Conservation (phyloP, 345 rosid genomes). For the Aegle marmelos region DNA sequence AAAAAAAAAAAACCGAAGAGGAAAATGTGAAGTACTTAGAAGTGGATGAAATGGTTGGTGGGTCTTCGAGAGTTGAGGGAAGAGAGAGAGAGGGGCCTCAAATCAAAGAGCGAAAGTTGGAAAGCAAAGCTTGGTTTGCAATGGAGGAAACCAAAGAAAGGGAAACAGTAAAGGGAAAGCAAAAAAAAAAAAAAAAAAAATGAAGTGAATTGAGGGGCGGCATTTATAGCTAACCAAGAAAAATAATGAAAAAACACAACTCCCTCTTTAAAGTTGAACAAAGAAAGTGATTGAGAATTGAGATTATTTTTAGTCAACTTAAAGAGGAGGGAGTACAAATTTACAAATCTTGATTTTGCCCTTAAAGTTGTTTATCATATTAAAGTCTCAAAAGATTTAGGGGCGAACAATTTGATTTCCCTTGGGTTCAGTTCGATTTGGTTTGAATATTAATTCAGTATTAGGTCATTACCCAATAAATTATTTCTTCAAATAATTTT, state of each 20-base stretch:
- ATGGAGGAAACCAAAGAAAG: constrained; percentile 71
- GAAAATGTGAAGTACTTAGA: constrained; percentile 5
- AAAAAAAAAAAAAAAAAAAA: constrained; percentile 17
- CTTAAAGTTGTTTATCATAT: too few species aligned
- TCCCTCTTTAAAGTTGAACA: background rate
- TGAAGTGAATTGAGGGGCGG: constrained; percentile 21
- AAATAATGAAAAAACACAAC: background rate
- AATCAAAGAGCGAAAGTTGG: constrained; percentile 35
- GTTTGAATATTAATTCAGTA: too few species aligned
- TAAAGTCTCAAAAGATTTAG: too few species aligned
- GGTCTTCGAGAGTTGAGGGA: constrained; percentile 29
- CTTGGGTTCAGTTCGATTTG: too few species aligned
- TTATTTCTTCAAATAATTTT: too few species aligned
- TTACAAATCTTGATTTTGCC: constrained; percentile 12
- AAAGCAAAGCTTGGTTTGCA: constrained; percentile 79
- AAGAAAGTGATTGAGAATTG: background rate
- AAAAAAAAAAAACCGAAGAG: constrained; percentile 41
- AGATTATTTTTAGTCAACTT: constrained; percentile 12
- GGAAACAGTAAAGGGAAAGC: constrained; percentile 46
- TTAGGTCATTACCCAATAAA: too few species aligned
- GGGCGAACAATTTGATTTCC: too few species aligned
- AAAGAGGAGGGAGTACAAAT: constrained; percentile 15
- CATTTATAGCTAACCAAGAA: constrained; percentile 40
- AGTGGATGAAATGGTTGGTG: constrained; percentile 55
- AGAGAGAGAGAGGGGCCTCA: constrained; percentile 24